A percentile compares a stretch with the other conserved stretches of the same genome.
Evolutionary conservation across 768 basidiomycete species (phyloP).

Genomic region (Hericium rajendrae): DNA sequence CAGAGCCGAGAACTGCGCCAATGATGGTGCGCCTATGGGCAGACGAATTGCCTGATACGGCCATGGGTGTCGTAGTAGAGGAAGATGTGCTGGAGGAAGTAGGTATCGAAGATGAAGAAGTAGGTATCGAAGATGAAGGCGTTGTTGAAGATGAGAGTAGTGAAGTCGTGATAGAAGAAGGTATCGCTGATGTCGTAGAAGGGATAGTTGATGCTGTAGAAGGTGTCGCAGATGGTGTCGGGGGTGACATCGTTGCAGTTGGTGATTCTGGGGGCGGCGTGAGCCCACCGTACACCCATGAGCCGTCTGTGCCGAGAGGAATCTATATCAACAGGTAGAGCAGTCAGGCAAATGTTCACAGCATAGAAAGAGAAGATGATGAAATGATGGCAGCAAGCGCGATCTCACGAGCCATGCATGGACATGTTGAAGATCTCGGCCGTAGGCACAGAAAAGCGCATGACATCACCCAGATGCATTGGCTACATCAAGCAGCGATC

Average conservation of each 20-base stretch:
- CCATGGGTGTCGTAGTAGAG: slow-evolving; percentile 3
- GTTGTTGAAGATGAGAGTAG: slow-evolving; percentile 15
- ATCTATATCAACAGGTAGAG: slow-evolving; percentile 36
- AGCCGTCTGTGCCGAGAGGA: slow-evolving; percentile 50
- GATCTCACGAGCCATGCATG: too few species aligned
- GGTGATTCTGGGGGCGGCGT: slow-evolving; percentile 39
- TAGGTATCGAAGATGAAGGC: slow-evolving; percentile 15
- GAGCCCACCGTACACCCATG: slow-evolving; percentile 70
- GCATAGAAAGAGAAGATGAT: background rate
- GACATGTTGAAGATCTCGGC: too few species aligned
- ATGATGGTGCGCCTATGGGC: slow-evolving; percentile 6
- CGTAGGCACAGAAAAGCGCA: too few species aligned
- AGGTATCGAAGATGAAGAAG: slow-evolving; percentile 14
- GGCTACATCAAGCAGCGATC: too few species aligned
- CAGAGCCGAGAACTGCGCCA: slow-evolving; percentile 11
- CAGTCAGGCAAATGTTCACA: background rate
- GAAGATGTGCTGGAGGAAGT: slow-evolving; percentile 21
- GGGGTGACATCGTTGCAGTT: slow-evolving; percentile 21
- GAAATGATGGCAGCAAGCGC: background rate
- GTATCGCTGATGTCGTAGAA: slow-evolving; percentile 10
- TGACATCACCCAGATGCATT: too few species aligned
- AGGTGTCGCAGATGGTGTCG: slow-evolving; percentile 23
- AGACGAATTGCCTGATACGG: slow-evolving; percentile 2
- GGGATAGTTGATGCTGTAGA: slow-evolving; percentile 22
- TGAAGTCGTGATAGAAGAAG: slow-evolving; percentile 1